These are phyloP conservation scores for Hordeum pubiflorum DNA, from an alignment of 202 grass and related monocot species.

Conservation along the genomic window DNA sequence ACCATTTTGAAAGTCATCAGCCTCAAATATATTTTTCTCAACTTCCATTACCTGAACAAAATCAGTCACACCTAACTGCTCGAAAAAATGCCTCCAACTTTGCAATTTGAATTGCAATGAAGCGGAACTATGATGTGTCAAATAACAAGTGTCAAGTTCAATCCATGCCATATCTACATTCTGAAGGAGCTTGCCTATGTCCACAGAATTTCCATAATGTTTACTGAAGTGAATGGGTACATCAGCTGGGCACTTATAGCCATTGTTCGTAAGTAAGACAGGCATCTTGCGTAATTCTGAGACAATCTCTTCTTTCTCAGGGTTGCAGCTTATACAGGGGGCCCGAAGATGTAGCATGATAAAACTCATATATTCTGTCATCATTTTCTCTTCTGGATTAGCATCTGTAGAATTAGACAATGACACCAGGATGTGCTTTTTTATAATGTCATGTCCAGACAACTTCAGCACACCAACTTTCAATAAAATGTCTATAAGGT, in stretches of 20 bases:
- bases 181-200: slow-evolving; percentile 48
- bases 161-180: slow-evolving; percentile 55
- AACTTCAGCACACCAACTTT: slow-evolving; percentile 74
- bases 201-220: slow-evolving; percentile 71
- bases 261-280: slow-evolving; percentile 75
- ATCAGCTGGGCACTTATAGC: slow-evolving; percentile 53
- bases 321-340: slow-evolving; percentile 61
- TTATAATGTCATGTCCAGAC: slow-evolving; percentile 85
- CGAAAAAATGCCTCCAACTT: slow-evolving; percentile 72
- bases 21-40: slow-evolving; percentile 31
- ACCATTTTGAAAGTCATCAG: slow-evolving; percentile 21
- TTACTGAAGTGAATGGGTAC: slow-evolving; percentile 81
- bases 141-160: slow-evolving; percentile 72
- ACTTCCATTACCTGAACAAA: slow-evolving; percentile 70
- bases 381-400: slow-evolving; percentile 30
- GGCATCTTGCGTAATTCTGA: slow-evolving; percentile 54
- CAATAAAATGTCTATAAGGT: slow-evolving; percentile 60
- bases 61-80: slow-evolving; percentile 81
- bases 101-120: slow-evolving; percentile 34
- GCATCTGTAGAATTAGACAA: slow-evolving; percentile 42
- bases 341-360: slow-evolving; percentile 78
- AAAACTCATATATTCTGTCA: slow-evolving; percentile 74
- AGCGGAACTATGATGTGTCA: slow-evolving; percentile 49
- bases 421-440: slow-evolving; percentile 65
- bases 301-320: slow-evolving; percentile 62